phyloP scores from a whole-genome alignment of 257 asterid species.

The Fraxinus anomala region DNA sequence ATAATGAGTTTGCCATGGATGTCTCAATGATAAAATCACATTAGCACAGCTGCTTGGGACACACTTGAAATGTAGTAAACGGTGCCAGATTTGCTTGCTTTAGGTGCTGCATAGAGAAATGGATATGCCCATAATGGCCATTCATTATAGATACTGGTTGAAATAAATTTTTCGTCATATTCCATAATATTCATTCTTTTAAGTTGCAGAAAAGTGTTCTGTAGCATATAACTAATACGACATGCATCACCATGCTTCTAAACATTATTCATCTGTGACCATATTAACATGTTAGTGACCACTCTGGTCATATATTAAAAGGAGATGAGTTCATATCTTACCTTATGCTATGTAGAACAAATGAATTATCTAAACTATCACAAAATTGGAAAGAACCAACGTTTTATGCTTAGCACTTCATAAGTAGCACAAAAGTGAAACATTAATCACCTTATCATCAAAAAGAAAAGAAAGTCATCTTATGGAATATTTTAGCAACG shows the following conservation, averaged over 20 bases:
- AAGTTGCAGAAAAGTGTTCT: background rate
- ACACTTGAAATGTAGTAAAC: conserved; percentile 9
- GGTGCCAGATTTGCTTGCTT: conserved; percentile 5
- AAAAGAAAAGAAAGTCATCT: background rate
- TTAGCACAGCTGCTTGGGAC: conserved; percentile 8
- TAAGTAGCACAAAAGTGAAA: background rate
- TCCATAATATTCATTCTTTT: background rate
- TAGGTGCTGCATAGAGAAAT: background rate
- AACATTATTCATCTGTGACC: background rate
- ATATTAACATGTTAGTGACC: background rate
- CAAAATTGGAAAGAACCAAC: background rate
- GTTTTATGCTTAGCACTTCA: background rate
- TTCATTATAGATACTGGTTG: background rate
- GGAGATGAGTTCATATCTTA: background rate
- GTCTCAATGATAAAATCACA: conserved; percentile 22
- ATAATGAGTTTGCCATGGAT: background rate
- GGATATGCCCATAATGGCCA: background rate
- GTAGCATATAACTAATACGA: background rate
- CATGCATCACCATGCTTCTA: background rate
- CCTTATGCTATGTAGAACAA: background rate
- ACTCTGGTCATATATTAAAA: background rate
- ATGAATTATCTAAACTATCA: background rate
- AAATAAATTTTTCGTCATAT: background rate
- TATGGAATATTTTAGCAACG: background rate
- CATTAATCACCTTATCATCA: background rate